Evolutionary conservation across 768 basidiomycete species (phyloP).

Genomic region (Calocera cornea): DNA sequence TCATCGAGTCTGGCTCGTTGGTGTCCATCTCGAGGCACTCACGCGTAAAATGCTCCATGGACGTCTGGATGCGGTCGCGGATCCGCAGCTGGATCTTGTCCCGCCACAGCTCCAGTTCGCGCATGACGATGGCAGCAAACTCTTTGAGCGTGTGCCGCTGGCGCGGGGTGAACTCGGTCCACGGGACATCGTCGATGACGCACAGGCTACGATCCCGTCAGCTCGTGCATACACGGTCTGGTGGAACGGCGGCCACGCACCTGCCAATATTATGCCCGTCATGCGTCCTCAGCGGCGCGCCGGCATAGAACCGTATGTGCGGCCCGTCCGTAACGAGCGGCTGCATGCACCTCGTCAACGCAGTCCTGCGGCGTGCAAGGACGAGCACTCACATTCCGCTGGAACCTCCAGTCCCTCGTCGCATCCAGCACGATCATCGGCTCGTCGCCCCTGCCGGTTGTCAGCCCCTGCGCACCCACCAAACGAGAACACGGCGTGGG

Average conservation of each 20-base stretch:
- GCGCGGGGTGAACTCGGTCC: slow-evolving; percentile 73
- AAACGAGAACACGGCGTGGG: slow-evolving; percentile 4
- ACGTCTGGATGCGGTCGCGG: slow-evolving; percentile 81
- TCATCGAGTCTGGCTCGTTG: slow-evolving; percentile 50
- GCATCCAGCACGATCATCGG: slow-evolving; percentile 78
- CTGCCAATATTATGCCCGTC: slow-evolving; percentile 86
- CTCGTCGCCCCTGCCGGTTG: slow-evolving; percentile 40
- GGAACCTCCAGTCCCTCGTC: slow-evolving; percentile 73
- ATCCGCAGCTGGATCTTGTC: slow-evolving; percentile 92
- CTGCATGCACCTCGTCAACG: slow-evolving; percentile 27
- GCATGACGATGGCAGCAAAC: slow-evolving; percentile 86
- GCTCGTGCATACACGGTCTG: too few species aligned
- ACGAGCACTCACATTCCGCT: slow-evolving; percentile 54
- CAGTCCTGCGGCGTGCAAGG: too few species aligned
- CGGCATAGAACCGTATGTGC: slow-evolving; percentile 76
- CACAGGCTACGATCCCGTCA: slow-evolving; percentile 41
- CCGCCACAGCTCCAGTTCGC: slow-evolving; percentile 90
- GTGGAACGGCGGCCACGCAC: too few species aligned
- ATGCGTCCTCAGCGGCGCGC: slow-evolving; percentile 73
- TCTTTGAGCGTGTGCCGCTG: slow-evolving; percentile 88
- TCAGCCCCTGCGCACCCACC: not conserved
- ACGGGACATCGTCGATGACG: slow-evolving; percentile 69
- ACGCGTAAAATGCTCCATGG: slow-evolving; percentile 92
- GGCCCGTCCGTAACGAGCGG: slow-evolving; percentile 57
- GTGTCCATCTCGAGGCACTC: slow-evolving; percentile 87